Conservation (phyloP, 202 grass and related monocot species). For the Schoenoplectus triqueter region DNA sequence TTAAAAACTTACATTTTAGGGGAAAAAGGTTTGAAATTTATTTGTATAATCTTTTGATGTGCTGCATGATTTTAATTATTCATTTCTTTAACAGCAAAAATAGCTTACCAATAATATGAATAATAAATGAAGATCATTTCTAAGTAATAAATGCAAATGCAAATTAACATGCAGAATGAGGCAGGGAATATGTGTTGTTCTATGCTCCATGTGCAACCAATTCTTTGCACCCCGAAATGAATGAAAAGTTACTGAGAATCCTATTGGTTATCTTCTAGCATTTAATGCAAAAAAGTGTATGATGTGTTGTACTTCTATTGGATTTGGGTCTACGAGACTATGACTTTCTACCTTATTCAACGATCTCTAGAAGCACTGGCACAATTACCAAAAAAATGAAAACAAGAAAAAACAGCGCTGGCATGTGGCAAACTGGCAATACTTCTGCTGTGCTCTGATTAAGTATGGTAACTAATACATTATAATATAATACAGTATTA, state of each 20-base stretch:
- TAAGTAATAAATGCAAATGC: no score
- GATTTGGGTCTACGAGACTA: neutral
- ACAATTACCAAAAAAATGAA: no score
- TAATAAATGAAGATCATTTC: no score
- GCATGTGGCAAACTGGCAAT: neutral
- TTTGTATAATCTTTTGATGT: neutral
- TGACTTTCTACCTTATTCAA: constrained; percentile 32
- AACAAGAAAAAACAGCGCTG: no score
- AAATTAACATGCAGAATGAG: neutral
- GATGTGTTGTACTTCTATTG: constrained; percentile 7
- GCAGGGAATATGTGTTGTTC: neutral
- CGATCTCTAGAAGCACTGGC: neutral
- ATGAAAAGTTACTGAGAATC: constrained; percentile 16
- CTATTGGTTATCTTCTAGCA: constrained; percentile 35
- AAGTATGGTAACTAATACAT: neutral
- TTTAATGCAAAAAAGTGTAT: constrained; percentile 29
- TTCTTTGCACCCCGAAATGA: neutral
- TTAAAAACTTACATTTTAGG: neutral
- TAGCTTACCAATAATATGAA: no score
- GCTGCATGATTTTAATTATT: neutral
- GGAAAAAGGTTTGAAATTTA: neutral
- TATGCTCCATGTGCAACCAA: constrained; percentile 17
- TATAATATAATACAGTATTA: neutral
- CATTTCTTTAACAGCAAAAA: no score
- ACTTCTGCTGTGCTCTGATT: neutral